Conservation (phyloP, 2,329 filamentous ascomycete species). For the Colletotrichum cereale region DNA sequence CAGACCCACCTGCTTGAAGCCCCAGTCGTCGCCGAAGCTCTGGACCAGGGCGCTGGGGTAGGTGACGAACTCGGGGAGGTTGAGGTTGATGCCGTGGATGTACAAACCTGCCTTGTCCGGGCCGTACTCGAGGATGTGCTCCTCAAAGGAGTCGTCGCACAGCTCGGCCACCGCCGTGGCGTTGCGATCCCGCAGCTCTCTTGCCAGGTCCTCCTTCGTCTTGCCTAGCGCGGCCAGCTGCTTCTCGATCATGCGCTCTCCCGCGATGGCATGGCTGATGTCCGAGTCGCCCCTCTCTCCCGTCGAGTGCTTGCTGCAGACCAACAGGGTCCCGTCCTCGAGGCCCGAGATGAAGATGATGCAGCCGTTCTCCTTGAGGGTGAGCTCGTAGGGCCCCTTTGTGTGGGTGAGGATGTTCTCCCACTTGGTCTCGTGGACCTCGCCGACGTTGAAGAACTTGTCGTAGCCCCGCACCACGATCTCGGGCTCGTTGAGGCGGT, state of each 20-base stretch:
- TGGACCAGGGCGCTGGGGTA: constrained; percentile 88
- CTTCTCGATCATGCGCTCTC: constrained; percentile 83
- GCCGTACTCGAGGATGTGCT: constrained; percentile 93
- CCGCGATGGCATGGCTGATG: constrained; percentile 85
- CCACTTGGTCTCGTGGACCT: constrained; percentile 88
- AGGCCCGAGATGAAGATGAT: constrained; percentile 97
- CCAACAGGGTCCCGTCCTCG: constrained; percentile 87
- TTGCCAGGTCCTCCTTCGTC: constrained; percentile 82
- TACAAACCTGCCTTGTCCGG: constrained; percentile 89
- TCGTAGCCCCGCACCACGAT: constrained; percentile 94
- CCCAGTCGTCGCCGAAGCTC: constrained; percentile 90
- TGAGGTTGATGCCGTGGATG: constrained; percentile 95
- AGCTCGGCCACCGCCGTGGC: constrained; percentile 96
- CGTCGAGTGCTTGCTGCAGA: constrained; percentile 99
- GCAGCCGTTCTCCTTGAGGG: constrained; percentile 98
- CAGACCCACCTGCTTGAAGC: constrained; percentile 89
- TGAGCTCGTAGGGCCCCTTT: constrained; percentile 91
- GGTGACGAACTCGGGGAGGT: constrained; percentile 91
- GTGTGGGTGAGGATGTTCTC: constrained; percentile 80
- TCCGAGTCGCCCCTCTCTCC: constrained; percentile 79
- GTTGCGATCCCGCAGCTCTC: constrained; percentile 82
- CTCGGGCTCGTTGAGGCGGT: constrained; percentile 73
- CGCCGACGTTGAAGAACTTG: constrained; percentile 97
- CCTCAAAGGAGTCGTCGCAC: constrained; percentile 95
- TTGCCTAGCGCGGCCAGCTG: constrained; percentile 84